Evolutionary conservation across 495 filamentous ascomycete genomes (phyloP).

Genomic region (Daldinia childiae): DNA sequence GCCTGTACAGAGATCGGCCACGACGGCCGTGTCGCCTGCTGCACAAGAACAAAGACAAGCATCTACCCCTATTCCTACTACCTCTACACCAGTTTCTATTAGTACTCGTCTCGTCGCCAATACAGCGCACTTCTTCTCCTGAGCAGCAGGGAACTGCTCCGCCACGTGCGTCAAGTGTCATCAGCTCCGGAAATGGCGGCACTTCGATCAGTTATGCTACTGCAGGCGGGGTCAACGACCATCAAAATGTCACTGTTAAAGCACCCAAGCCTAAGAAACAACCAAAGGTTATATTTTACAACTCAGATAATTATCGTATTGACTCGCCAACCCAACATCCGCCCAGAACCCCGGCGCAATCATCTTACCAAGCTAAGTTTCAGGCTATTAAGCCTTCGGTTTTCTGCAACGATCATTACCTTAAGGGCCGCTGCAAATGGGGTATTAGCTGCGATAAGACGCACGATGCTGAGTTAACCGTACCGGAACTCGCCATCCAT

Average conservation of each 20-base stretch:
- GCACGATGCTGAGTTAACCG: slow-evolving; percentile 45
- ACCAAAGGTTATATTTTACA: slow-evolving; percentile 43
- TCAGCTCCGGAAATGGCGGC: slow-evolving; percentile 48
- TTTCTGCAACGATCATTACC: slow-evolving; percentile 48
- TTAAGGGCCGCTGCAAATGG: slow-evolving; percentile 46
- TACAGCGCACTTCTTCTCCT: slow-evolving; percentile 32
- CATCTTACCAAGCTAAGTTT: slow-evolving; percentile 46
- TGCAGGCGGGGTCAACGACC: slow-evolving; percentile 42
- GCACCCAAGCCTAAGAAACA: slow-evolving; percentile 46
- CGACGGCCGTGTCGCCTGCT: slow-evolving; percentile 14
- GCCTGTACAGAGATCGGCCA: slow-evolving; percentile 24
- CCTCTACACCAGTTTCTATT: slow-evolving; percentile 26
- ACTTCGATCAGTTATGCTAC: slow-evolving; percentile 49
- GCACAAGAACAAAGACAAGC: slow-evolving; percentile 36
- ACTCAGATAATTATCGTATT: slow-evolving; percentile 41
- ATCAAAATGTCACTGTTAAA: slow-evolving; percentile 49
- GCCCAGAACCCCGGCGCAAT: slow-evolving; percentile 43
- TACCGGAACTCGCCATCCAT: slow-evolving; percentile 45
- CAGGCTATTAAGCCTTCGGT: slow-evolving; percentile 44
- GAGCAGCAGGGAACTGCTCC: slow-evolving; percentile 19
- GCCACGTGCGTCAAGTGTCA: slow-evolving; percentile 36
- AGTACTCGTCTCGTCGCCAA: slow-evolving; percentile 37
- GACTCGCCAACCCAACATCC: slow-evolving; percentile 47
- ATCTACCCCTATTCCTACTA: slow-evolving; percentile 25
- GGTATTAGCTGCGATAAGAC: slow-evolving; percentile 46